Conservation (phyloP, 495 filamentous ascomycete genomes). For the Jackrogersella multiformis region DNA sequence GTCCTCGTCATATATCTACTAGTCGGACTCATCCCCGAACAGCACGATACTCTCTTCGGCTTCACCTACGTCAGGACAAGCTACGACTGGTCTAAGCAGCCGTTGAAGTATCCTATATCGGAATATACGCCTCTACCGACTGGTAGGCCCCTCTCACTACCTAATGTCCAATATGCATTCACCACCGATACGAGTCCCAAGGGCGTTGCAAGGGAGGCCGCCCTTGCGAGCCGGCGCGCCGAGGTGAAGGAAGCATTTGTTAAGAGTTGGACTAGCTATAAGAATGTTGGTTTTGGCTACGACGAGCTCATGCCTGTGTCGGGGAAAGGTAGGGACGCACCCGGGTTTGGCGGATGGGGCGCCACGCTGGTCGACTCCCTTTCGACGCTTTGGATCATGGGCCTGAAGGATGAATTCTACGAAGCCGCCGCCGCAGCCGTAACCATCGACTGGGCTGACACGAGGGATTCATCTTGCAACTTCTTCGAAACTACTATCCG, state of each 20-base stretch:
- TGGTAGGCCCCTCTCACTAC: constrained; percentile 47
- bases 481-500: constrained; percentile 85
- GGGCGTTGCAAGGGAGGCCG: constrained; percentile 46
- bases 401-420: constrained; percentile 84
- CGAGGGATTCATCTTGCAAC: constrained; percentile 64
- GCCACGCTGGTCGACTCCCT: constrained; percentile 91
- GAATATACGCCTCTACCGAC: constrained; percentile 49
- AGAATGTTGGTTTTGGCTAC: constrained; percentile 74
- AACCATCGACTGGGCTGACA: constrained; percentile 85
- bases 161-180: constrained; percentile 54
- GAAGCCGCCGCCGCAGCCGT: constrained; percentile 80
- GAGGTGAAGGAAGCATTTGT: constrained; percentile 74
- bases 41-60: constrained; percentile 42
- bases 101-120: constrained; percentile 47
- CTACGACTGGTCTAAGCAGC: constrained; percentile 56
- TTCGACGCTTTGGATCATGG: constrained; percentile 97
- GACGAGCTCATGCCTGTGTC: constrained; percentile 78
- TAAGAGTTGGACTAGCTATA: constrained; percentile 82
- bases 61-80: constrained; percentile 48
- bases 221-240: constrained; percentile 53
- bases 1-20: constrained; percentile 41
- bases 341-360: constrained; percentile 91
- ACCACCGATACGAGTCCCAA: constrained; percentile 44
- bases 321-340: constrained; percentile 59
- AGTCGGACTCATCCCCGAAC: constrained; percentile 44